Conservation (phyloP, 768 basidiomycete genomes). For the Leucocoprinus sp. region DNA sequence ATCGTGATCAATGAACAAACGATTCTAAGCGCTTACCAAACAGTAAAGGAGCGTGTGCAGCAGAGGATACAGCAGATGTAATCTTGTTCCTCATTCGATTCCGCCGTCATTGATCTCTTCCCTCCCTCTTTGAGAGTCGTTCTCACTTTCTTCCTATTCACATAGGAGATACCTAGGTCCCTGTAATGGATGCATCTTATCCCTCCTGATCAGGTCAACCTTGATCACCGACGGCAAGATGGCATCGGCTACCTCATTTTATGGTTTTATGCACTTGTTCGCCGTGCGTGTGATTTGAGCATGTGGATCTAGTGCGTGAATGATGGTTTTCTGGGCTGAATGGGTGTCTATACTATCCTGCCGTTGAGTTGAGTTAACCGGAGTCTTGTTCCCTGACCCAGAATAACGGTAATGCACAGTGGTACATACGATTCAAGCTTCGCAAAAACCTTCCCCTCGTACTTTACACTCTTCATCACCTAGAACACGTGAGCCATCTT, state of each 20-base stretch:
- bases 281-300: background rate
- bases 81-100: conserved; percentile 4
- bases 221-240: background rate
- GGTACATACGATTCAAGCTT: background rate
- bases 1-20: conserved; percentile 99
- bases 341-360: too few relatives aligned
- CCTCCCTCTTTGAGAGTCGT: background rate
- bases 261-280: background rate
- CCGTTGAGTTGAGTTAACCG: background rate
- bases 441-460: background rate
- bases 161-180: conserved; percentile 7
- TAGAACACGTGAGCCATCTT: background rate
- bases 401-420: background rate
- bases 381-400: background rate
- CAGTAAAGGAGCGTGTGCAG: conserved; percentile 78
- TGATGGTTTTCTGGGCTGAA: too few relatives aligned
- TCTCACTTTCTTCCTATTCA: background rate
- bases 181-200: background rate
- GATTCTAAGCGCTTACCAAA: conserved; percentile 86
- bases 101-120: background rate
- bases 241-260: background rate
- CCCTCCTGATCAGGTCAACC: background rate
- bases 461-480: background rate
- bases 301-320: background rate
- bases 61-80: conserved; percentile 76